phyloP scores from a whole-genome alignment of 345 rosid genomes.

The Boechera stricta region DNA sequence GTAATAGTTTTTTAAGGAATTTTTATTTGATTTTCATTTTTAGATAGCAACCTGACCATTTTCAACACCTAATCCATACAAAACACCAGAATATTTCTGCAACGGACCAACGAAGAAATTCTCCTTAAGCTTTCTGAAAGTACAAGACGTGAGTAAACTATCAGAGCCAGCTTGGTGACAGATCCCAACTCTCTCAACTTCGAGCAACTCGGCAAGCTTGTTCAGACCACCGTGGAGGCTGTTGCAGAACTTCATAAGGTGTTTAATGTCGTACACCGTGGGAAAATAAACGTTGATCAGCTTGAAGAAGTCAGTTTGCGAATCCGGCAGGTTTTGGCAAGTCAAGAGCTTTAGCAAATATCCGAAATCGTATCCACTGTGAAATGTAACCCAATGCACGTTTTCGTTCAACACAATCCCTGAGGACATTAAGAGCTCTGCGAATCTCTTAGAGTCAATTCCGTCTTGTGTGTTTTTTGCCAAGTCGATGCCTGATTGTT shows the following conservation, averaged over 20 bases:
- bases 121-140: conserved; percentile 87
- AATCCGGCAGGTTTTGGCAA: conserved; percentile 63
- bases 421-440: conserved; percentile 84
- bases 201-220: conserved; percentile 84
- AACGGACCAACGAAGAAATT: conserved; percentile 72
- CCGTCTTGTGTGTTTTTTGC: conserved; percentile 67
- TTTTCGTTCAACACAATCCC: conserved; percentile 82
- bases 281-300: conserved; percentile 77
- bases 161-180: conserved; percentile 96
- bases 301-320: conserved; percentile 64
- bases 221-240: conserved; percentile 90
- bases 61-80: conserved; percentile 92
- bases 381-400: conserved; percentile 91
- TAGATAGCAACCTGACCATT: conserved; percentile 61
- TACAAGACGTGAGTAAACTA: conserved; percentile 84
- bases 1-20: not conserved
- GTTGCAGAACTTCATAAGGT: conserved; percentile 86
- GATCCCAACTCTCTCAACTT: conserved; percentile 82
- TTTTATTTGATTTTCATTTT: conserved; percentile 43
- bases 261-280: conserved; percentile 76
- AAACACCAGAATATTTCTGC: conserved; percentile 84
- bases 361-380: conserved; percentile 94
- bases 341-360: conserved; percentile 88
- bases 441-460: conserved; percentile 63
- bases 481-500: conserved; percentile 78